A percentile compares a stretch with the other conserved stretches of the same genome.
phyloP scores from a whole-genome alignment of 768 basidiomycete species.

The Leucocoprinus leucothites region DNA sequence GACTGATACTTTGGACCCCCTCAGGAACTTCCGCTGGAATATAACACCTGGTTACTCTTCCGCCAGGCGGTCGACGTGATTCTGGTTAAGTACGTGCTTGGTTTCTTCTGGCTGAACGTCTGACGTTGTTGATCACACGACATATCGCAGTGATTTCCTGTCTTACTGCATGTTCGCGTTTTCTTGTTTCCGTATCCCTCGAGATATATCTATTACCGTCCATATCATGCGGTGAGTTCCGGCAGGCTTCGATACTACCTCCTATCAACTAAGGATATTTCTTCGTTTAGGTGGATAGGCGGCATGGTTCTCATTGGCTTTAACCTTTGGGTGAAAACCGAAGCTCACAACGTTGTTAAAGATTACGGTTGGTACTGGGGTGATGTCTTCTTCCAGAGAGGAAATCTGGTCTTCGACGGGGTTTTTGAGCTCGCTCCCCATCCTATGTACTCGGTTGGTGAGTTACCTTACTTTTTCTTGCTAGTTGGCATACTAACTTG shows the following conservation, averaged over 20 bases:
- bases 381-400: slow-evolving; percentile 90
- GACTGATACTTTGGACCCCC: slow-evolving; percentile 1
- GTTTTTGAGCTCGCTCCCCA: slow-evolving; percentile 94
- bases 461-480: slow-evolving; percentile 15
- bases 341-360: slow-evolving; percentile 96
- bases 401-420: slow-evolving; percentile 92
- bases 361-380: slow-evolving; percentile 99
- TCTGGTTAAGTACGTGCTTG: slow-evolving; percentile 83
- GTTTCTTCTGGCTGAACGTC: background rate
- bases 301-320: slow-evolving; percentile 85
- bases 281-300: slow-evolving; percentile 68
- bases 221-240: slow-evolving; percentile 69
- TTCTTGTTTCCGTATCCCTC: slow-evolving; percentile 85
- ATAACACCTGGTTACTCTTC: slow-evolving; percentile 96
- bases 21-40: slow-evolving; percentile 89
- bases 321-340: slow-evolving; percentile 98
- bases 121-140: slow-evolving; percentile 5
- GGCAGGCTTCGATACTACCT: no score
- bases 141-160: slow-evolving; percentile 73
- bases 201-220: slow-evolving; percentile 64
- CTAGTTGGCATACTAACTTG: background rate
- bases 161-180: slow-evolving; percentile 95
- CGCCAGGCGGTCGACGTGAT: slow-evolving; percentile 96
- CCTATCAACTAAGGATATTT: background rate
- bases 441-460: slow-evolving; percentile 91